Evolutionary conservation across 306 rosid species (phyloP).

Genomic region (Cucurbita maxima): DNA sequence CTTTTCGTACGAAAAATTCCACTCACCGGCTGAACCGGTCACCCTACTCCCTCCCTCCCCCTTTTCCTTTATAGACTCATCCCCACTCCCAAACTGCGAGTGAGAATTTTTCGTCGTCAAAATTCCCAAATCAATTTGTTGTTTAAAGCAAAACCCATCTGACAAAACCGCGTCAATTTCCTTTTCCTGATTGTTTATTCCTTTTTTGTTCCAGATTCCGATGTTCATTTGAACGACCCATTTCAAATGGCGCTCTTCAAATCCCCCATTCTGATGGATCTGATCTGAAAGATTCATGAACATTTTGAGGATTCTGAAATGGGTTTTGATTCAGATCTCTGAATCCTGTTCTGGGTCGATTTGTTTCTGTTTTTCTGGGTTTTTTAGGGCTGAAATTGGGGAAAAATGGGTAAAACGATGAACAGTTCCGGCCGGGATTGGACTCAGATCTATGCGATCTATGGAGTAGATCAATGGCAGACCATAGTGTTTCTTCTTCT

Average conservation of each 20-base stretch:
- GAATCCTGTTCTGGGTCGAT: neutral
- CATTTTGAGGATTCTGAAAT: neutral
- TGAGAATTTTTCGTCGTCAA: neutral
- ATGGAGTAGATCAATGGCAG: constrained; percentile 87
- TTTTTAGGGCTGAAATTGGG: neutral
- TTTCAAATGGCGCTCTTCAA: neutral
- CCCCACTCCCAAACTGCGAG: neutral
- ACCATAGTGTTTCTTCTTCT: constrained; percentile 60
- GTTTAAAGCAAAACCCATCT: constrained; percentile 21
- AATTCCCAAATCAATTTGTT: neutral
- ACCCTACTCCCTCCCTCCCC: neutral
- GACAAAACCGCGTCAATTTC: constrained; percentile 36
- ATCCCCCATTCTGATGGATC: neutral
- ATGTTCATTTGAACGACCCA: neutral
- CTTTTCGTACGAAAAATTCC: neutral
- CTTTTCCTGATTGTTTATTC: neutral
- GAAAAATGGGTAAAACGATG: constrained; percentile 49
- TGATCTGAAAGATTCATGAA: neutral
- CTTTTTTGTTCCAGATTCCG: neutral
- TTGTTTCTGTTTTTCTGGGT: neutral
- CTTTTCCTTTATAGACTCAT: neutral
- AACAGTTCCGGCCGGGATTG: constrained; percentile 36
- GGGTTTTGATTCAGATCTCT: neutral
- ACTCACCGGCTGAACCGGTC: constrained; percentile 18
- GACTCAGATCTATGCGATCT: constrained; percentile 92